These are phyloP conservation scores for Podospora comata DNA, from an alignment of 495 filamentous ascomycete genomes.

Conservation along the genomic window DNA sequence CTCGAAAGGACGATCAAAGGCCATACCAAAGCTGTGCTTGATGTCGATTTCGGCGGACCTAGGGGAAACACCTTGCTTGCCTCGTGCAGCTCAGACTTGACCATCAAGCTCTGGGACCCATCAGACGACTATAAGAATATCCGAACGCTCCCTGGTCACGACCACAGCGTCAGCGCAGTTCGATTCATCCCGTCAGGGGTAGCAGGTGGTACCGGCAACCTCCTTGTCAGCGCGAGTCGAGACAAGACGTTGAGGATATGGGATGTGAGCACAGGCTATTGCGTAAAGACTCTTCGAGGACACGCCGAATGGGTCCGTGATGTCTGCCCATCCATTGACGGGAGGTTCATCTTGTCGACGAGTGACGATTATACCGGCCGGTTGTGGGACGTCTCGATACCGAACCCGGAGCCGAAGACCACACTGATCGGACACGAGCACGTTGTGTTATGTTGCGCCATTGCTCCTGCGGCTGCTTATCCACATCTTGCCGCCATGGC, in stretches of 20 bases:
- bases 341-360: slow-evolving; percentile 74
- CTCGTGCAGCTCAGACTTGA: slow-evolving; percentile 85
- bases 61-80: slow-evolving; percentile 82
- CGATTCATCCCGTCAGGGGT: slow-evolving; percentile 83
- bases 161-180: slow-evolving; percentile 84
- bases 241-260: slow-evolving; percentile 85
- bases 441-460: slow-evolving; percentile 79
- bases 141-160: slow-evolving; percentile 86
- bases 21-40: slow-evolving; percentile 84
- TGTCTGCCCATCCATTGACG: slow-evolving; percentile 77
- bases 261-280: slow-evolving; percentile 92
- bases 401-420: slow-evolving; percentile 68
- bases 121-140: slow-evolving; percentile 94
- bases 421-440: slow-evolving; percentile 89
- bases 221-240: slow-evolving; percentile 75
- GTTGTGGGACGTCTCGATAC: slow-evolving; percentile 77
- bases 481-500: slow-evolving; percentile 72
- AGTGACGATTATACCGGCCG: slow-evolving; percentile 78
- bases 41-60: slow-evolving; percentile 89
- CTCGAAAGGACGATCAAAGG: slow-evolving; percentile 89
- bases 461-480: slow-evolving; percentile 81
- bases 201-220: slow-evolving; percentile 65
- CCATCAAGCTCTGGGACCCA: slow-evolving; percentile 96
- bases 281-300: slow-evolving; percentile 76
- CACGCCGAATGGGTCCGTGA: slow-evolving; percentile 90